Evolutionary conservation across 345 rosid genomes (phyloP), one percentile per base, ranked within the genome.

Genomic region (Punica granatum): DNA sequence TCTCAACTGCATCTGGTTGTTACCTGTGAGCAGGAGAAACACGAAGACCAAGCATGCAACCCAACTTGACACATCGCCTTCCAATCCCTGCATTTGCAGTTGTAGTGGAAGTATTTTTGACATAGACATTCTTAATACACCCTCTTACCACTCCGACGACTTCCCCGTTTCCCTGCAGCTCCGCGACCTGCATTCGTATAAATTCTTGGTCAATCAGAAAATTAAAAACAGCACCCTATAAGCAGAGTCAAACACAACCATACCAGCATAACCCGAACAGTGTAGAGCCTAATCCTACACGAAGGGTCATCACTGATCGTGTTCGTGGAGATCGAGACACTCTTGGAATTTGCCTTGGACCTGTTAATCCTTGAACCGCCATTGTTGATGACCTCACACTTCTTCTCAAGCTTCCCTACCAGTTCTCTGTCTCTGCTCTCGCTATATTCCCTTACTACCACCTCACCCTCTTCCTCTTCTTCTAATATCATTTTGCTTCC

Each of bases 31-130:
- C 58, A 26, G 86, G 82, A 78, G 83, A 81, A 65, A 85, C 87
- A 65, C 90, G 80, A 46, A 85, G 87, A 70, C 90, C 87, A 54
- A 83, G 78, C 35, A 81, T 78, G 81, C 85, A 83, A 48, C 90
- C 90, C 76, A 81, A 66, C 61, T 80, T 81, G 68, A 83, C 60
- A 70, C 60, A 26, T 1, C 54, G 67, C 49, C 63, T 76, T 60
- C 73, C 75, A 67, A 65, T 72, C 63, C 69, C 70, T 69, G 84
- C 75, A 51, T 10, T 51, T 11, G 58, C n/a, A 51, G 26, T 5
- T 51, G 58, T 25, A 51, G 58, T 8, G n/a, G n/a, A 51, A 23
- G 58, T 5, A 7, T 5, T n/a, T 11, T 28, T 51, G 28, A 51
- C 2, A 74, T 77, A 81, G 62, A 79, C 83, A 75, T 60, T 35